These are phyloP conservation scores for Senna siamea DNA, from an alignment of 306 rosid genomes.

Conservation along the genomic window DNA sequence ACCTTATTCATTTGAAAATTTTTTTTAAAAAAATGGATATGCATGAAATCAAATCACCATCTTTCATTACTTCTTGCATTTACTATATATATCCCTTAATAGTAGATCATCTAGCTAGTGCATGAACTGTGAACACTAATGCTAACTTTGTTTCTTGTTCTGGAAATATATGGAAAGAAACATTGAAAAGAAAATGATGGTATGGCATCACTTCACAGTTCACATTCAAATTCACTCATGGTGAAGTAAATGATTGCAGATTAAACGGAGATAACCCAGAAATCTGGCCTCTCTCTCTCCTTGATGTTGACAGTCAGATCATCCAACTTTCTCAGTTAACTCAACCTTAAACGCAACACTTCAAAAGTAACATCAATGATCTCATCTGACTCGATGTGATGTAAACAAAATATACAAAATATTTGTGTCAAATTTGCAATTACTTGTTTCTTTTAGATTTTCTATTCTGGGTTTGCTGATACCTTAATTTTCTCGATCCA, in stretches of 20 bases:
- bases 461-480: constrained; percentile 32
- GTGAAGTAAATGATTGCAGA: no score
- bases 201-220: not conserved
- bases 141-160: not conserved
- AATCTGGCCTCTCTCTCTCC: no score
- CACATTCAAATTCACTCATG: no score
- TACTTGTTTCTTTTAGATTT: not conserved
- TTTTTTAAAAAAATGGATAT: no score
- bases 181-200: not conserved
- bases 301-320: constrained; percentile 39
- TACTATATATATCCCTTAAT: not conserved
- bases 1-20: no score
- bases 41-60: not conserved
- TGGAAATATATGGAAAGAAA: not conserved
- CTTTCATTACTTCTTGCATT: not conserved
- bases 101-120: not conserved
- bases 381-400: constrained; percentile 41
- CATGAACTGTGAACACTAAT: not conserved
- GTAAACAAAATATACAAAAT: constrained; percentile 8
- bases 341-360: constrained; percentile 48
- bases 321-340: constrained; percentile 36
- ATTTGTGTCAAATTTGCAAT: no score
- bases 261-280: no score
- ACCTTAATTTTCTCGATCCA: constrained; percentile 89
- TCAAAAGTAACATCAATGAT: constrained; percentile 32